phyloP scores from a whole-genome alignment of 2,329 filamentous ascomycete genomes.

The Fusarium solani-melongenae region DNA sequence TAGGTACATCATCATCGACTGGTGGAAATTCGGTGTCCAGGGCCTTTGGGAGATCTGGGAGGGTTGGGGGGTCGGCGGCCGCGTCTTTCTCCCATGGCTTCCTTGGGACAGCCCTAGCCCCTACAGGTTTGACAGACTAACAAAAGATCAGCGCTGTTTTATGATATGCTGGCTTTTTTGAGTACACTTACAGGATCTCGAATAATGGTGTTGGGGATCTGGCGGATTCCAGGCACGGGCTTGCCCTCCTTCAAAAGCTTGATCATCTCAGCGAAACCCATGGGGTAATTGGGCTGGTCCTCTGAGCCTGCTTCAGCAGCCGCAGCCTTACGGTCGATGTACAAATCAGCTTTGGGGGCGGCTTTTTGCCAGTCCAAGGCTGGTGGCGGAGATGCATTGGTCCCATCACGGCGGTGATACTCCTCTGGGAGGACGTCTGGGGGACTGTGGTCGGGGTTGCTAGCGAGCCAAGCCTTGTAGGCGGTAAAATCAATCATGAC shows the following conservation, averaged over 20 bases:
- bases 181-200: conserved; percentile 69
- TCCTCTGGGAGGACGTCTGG: conserved; percentile 52
- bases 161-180: not conserved
- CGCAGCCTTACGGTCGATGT: conserved; percentile 52
- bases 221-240: conserved; percentile 85
- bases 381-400: conserved; percentile 19
- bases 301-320: conserved; percentile 33
- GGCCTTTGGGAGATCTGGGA: conserved; percentile 36
- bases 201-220: conserved; percentile 85
- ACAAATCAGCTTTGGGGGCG: conserved; percentile 61
- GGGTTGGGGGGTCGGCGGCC: conserved; percentile 19
- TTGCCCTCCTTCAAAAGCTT: conserved; percentile 85
- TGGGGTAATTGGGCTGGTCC: conserved; percentile 77
- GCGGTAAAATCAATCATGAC: conserved; percentile 71
- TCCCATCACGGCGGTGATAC: conserved; percentile 35
- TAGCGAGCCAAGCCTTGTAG: conserved; percentile 73
- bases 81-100: conserved; percentile 83
- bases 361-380: conserved; percentile 60
- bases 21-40: conserved; percentile 52
- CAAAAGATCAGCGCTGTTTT: conserved; percentile 11
- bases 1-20: conserved; percentile 26
- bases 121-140: conserved; percentile 61
- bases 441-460: conserved; percentile 46
- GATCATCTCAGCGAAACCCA: conserved; percentile 86
- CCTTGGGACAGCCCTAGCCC: conserved; percentile 58